Conservation (phyloP, 1,284 basidiomycete species). For the Amanita bisporigera region DNA sequence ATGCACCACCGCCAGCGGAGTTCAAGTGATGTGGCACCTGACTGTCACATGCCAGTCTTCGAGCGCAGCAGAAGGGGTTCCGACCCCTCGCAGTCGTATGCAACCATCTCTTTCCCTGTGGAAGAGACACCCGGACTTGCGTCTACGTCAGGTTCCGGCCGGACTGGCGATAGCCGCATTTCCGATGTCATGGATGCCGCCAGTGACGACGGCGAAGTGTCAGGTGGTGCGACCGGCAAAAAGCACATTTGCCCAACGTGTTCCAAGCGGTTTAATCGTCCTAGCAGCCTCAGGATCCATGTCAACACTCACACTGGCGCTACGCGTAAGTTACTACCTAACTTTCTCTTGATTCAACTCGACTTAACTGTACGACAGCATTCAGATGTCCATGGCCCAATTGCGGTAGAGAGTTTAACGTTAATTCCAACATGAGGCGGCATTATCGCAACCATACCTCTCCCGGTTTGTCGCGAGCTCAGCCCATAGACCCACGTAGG, state of each 20-base stretch:
- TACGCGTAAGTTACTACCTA: conserved; percentile 59
- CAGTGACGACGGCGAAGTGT: conserved; percentile 38
- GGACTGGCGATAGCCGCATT: background rate
- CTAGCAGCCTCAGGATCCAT: conserved; percentile 77
- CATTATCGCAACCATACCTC: conserved; percentile 70
- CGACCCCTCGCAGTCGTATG: background rate
- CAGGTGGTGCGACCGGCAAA: conserved; percentile 44
- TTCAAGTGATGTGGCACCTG: background rate
- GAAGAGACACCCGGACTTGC: background rate
- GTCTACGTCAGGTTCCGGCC: background rate
- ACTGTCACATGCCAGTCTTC: background rate
- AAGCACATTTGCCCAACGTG: conserved; percentile 71
- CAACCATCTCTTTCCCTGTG: conserved; percentile 8
- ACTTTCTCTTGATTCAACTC: conserved; percentile 11
- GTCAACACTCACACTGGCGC: conserved; percentile 80
- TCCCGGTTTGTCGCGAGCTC: conserved; percentile 36
- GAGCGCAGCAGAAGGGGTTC: conserved; percentile 7
- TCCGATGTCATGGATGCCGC: conserved; percentile 6
- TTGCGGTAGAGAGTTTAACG: conserved; percentile 78
- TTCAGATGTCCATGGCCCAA: conserved; percentile 74
- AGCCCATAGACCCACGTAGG: conserved; percentile 10
- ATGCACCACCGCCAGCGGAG: conserved; percentile 3
- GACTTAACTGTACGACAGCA: conserved; percentile 48
- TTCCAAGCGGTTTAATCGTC: conserved; percentile 74
- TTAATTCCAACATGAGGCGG: conserved; percentile 82